Evolutionary conservation across 805 yeast genomes (phyloP), one percentile per base, ranked within the genome.

Genomic region (Ogataea philodendri): DNA sequence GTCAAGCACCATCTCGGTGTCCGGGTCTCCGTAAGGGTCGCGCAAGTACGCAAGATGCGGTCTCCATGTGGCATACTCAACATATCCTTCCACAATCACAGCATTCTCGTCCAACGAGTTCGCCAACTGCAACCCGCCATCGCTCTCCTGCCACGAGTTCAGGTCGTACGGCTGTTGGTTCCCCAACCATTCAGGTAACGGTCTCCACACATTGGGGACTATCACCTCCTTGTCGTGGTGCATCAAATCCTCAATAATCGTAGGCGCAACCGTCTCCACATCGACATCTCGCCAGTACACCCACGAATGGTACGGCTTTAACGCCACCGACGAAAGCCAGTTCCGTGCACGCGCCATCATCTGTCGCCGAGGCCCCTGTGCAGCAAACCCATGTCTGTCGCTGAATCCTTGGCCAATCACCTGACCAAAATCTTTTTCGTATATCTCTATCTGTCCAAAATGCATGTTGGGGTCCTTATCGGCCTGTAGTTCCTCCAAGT

Each of bases 231-330:
- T 77, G 57, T 83, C 78, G 60, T 87, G 96, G 51, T 77, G 84
- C 97, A 90, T 90, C 51, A 89, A 67, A 62, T 89, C 97, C 61
- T 89, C 96, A 44, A 89, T 61, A 42, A 89, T 77, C 1, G 96
- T 81, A 1, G 80, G 71, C 4, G 96, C 95, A 19, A 83, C 78
- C 0, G 89, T 80, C 58, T 89, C 96, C n/a, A 90, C 95, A 61
- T 90, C 97, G 9, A 93, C 96, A 65, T 90, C 97, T 62, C 97
- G 71, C 97, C 97, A 90, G 60, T 89, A 88, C 6, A 90, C 96
- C 84, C 89, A 88, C 6, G 95, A 79, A 58, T 90, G 97, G 58
- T 90, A 80, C 1, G 97, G 97, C 58, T 80, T 81, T 32, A 90
- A 61, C 1, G 96, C 94, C 5, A 83, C 87, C 1, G 90, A 67